A percentile compares a stretch with the other conserved stretches of the same genome.
Evolutionary conservation across 495 filamentous ascomycete genomes (phyloP).

Genomic region (Neurospora discreta): DNA sequence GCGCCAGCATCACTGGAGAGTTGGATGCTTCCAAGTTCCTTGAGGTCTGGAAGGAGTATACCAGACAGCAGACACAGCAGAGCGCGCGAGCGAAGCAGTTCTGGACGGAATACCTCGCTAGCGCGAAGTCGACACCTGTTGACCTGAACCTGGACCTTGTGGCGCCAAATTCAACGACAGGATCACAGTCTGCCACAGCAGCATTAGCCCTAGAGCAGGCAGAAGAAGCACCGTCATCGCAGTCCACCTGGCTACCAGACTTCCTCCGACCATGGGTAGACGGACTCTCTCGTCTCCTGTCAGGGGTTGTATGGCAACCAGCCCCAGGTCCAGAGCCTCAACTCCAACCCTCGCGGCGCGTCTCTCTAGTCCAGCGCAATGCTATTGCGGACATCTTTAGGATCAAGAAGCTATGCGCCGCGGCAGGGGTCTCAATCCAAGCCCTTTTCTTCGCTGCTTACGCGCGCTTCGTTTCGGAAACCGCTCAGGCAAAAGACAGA

Average conservation of each 20-base stretch:
- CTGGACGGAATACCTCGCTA: constrained; percentile 44
- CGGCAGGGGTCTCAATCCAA: constrained; percentile 27
- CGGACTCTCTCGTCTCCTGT: background rate
- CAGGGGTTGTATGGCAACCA: background rate
- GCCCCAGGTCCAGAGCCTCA: background rate
- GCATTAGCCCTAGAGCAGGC: background rate
- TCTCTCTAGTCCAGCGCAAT: constrained; percentile 2
- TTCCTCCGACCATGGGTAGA: background rate
- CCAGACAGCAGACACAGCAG: constrained; percentile 1
- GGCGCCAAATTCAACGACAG: background rate
- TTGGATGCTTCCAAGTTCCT: background rate
- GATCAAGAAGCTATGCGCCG: constrained; percentile 9
- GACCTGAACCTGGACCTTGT: background rate
- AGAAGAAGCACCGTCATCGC: background rate
- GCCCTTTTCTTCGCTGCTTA: constrained; percentile 34
- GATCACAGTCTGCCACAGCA: background rate
- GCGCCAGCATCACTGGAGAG: background rate
- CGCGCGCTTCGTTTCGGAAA: constrained; percentile 12
- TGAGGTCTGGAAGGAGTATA: constrained; percentile 14
- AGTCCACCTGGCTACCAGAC: background rate
- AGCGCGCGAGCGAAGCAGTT: constrained; percentile 26
- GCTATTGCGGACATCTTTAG: constrained; percentile 10
- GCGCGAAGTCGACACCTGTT: background rate
- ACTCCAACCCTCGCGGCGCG: background rate
- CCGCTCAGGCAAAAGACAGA: background rate